Evolutionary conservation across 1,139 yeast species (phyloP).

Genomic region (Sporopachydermia cereana): DNA sequence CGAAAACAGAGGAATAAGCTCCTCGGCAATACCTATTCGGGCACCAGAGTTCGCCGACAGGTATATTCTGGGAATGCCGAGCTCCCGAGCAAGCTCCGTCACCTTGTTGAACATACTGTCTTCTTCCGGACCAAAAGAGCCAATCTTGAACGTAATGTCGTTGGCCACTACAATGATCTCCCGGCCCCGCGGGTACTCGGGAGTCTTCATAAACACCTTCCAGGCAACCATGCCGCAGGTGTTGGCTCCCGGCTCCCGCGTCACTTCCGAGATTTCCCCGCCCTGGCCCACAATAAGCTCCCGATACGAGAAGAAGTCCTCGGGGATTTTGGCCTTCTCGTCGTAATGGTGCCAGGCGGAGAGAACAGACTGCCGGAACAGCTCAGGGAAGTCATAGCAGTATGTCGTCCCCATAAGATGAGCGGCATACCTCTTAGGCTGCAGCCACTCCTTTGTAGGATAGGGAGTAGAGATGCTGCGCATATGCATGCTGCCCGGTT

Average conservation of each 20-base stretch:
- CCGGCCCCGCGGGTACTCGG: constrained; percentile 96
- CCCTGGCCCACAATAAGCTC: constrained; percentile 79
- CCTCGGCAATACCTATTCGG: constrained; percentile 96
- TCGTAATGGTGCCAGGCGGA: constrained; percentile 72
- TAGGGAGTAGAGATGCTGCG: constrained; percentile 93
- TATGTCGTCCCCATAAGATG: constrained; percentile 97
- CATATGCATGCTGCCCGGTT: constrained; percentile 92
- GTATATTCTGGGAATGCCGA: constrained; percentile 91
- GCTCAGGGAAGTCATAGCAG: constrained; percentile 96
- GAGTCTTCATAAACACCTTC: constrained; percentile 82
- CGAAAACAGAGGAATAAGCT: constrained; percentile 74
- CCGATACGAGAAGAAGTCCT: constrained; percentile 62
- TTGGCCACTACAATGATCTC: constrained; percentile 86
- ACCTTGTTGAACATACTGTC: constrained; percentile 85
- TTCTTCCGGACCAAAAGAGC: constrained; percentile 98
- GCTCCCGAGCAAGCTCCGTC: constrained; percentile 79
- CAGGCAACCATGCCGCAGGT: constrained; percentile 97
- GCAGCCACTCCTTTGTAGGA: constrained; percentile 95
- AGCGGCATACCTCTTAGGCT: constrained; percentile 97
- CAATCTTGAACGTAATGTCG: constrained; percentile 94
- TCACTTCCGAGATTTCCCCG: constrained; percentile 74
- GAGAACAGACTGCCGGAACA: constrained; percentile 85
- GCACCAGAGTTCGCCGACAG: constrained; percentile 98
- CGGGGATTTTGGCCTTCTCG: constrained; percentile 48
- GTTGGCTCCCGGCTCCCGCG: constrained; percentile 94